Base-by-base conservation (phyloP, 2,329 filamentous ascomycete species). In the Atkinsonella hypoxylon region DNA sequence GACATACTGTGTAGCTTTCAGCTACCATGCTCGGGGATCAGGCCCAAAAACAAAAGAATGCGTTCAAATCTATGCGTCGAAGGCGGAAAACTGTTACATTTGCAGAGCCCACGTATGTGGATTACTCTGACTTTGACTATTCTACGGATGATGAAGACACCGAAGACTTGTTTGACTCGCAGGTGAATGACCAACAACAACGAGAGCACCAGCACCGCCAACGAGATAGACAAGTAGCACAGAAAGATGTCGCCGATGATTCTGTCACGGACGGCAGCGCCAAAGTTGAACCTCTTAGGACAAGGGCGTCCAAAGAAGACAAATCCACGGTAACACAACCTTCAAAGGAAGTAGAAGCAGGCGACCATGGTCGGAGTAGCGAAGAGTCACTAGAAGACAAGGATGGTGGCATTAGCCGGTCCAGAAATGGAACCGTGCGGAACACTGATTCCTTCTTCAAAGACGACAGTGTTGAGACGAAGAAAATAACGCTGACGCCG, bases 391-490 rank as follows among this genome's bases (percentile, higher is more conserved):
- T 83, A 51, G 78, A 81, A 45, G 69, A 66, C 45, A 80, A 74
- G 54, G 59, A 67, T 51, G 72, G 78, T 41, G 70, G 70, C 1
- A 69, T 71, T 1, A 76, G 75, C 63, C 80, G 84, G 62, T 89
- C 88, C 36, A 81, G 85, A 56, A 94, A 95, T 59, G 89, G 89
- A 41, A 91, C 87, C 20, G 78, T 95, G 43, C 81, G 91, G 56
- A 94, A 94, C 63, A 91, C 89, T 4, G 91, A 97, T 67, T 95
- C 91, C 1, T 96, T 97, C 74, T 96, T 96, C 75, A 95, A 89
- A 67, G 93, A 97, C 62, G 91, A 98, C 62, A 89, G 81, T 32
- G 85, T 89, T 38, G 93, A 97, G 67, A 96, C 93, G 2, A 89
- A 94, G 67, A 97, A 97, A 71, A 97, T 98, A 58, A 95, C 90